Conservation (phyloP, 108 stramenopile species). For the Aurantiochytrium sp. region DNA sequence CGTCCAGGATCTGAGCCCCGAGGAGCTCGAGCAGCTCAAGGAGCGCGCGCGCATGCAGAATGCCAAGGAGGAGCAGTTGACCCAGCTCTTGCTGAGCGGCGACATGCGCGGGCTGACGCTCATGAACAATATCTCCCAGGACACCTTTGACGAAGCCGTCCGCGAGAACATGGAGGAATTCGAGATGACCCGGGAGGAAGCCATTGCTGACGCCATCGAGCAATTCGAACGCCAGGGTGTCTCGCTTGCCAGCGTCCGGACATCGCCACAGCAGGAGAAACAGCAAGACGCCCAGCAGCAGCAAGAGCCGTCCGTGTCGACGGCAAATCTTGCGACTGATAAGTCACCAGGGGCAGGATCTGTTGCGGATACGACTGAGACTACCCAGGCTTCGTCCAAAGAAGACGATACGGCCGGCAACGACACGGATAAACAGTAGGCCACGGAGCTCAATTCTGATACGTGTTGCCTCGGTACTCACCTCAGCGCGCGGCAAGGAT, state of each 20-base stretch:
- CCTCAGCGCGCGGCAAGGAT: no score
- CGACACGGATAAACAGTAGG: no score
- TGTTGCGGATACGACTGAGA: no score
- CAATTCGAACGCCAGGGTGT: not conserved
- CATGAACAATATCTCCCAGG: not conserved
- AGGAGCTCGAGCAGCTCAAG: not conserved
- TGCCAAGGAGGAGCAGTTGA: slow-evolving; percentile 20
- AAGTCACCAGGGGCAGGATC: no score
- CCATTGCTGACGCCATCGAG: not conserved
- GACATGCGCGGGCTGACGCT: slow-evolving; percentile 3
- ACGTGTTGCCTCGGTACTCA: no score
- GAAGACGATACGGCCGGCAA: no score
- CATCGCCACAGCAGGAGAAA: not conserved
- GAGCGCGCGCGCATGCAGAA: not conserved
- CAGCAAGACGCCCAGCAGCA: not conserved
- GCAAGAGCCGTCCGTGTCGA: no score
- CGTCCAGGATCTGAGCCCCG: not conserved
- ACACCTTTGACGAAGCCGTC: slow-evolving; percentile 18
- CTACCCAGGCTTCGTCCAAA: no score
- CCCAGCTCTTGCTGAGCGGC: not conserved
- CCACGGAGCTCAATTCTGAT: no score
- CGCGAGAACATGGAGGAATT: slow-evolving; percentile 21
- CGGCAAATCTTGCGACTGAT: no score
- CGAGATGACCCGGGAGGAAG: not conserved
- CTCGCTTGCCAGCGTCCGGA: not conserved